These are phyloP conservation scores for Trichoderma koningii DNA, from an alignment of 2,329 filamentous ascomycete genomes.

Conservation along the genomic window DNA sequence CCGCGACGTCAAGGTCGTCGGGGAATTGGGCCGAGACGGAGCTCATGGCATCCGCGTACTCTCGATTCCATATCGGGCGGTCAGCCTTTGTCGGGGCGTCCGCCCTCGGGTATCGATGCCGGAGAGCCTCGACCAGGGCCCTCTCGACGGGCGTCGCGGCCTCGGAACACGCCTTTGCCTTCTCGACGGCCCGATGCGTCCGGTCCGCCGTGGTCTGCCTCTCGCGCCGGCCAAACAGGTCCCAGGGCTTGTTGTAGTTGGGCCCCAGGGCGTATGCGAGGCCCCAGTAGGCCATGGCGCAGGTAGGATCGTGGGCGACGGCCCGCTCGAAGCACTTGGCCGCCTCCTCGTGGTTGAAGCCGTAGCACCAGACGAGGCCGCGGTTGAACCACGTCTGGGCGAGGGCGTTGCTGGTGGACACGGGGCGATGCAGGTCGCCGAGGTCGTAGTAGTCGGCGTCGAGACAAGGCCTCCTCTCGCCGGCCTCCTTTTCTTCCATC, in stretches of 20 bases:
- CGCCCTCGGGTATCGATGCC: constrained; percentile 59
- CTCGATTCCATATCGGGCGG: constrained; percentile 46
- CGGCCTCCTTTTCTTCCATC: constrained; percentile 1
- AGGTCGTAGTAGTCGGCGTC: constrained; percentile 58
- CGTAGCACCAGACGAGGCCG: constrained; percentile 72
- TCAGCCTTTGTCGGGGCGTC: constrained; percentile 49
- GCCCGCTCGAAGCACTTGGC: constrained; percentile 64
- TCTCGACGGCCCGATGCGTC: constrained; percentile 37
- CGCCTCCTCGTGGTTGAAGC: constrained; percentile 75
- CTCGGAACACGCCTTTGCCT: constrained; percentile 34
- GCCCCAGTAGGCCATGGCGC: constrained; percentile 69
- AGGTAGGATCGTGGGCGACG: constrained; percentile 54
- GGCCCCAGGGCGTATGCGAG: constrained; percentile 71
- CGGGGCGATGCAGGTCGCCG: constrained; percentile 56
- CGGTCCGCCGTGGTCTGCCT: constrained; percentile 50
- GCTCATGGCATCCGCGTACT: constrained; percentile 46
- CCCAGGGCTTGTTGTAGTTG: constrained; percentile 79
- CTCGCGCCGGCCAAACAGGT: constrained; percentile 65
- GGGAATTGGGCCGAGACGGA: constrained; percentile 42
- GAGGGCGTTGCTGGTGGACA: constrained; percentile 54
- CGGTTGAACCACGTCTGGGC: constrained; percentile 71
- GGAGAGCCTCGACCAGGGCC: constrained; percentile 64
- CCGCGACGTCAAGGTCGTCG: constrained; percentile 44
- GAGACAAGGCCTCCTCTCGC: not conserved
- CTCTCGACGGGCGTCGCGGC: constrained; percentile 49